These are phyloP conservation scores for Mucor lusitanicus DNA, from an alignment of 371 early-diverging fungal species.

Conservation along the genomic window DNA sequence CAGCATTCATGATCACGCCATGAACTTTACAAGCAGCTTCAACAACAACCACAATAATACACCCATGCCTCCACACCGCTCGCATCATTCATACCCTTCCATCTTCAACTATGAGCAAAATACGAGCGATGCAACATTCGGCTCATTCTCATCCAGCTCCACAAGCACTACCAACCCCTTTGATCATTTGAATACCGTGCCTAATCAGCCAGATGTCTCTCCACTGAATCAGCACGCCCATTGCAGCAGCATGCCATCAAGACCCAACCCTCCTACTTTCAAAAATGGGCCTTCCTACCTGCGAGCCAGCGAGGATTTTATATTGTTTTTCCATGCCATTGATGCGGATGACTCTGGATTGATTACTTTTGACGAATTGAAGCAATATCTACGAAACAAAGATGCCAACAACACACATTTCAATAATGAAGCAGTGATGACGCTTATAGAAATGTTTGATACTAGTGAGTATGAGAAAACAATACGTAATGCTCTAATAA, in stretches of 20 bases:
- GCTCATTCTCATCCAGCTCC: neutral
- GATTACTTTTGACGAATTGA: conserved; percentile 10
- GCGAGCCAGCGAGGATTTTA: conserved; percentile 6
- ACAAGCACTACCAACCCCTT: neutral
- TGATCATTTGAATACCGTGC: neutral
- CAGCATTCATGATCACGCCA: neutral
- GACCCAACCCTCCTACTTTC: conserved; percentile 4
- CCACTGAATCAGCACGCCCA: neutral
- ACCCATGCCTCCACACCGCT: neutral
- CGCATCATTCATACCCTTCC: neutral
- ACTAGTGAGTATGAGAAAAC: conserved; percentile 4
- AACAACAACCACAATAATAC: neutral
- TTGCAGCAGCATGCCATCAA: neutral
- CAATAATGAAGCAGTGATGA: conserved; percentile 8
- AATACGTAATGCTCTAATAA: neutral
- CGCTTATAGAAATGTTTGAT: conserved; percentile 14
- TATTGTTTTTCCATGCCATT: neutral
- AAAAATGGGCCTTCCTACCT: conserved; percentile 4
- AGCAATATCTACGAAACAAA: conserved; percentile 7
- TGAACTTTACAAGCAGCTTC: neutral
- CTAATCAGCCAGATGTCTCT: neutral
- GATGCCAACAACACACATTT: neutral
- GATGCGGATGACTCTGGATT: conserved; percentile 6
- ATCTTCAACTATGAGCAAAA: neutral
- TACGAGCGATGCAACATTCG: neutral